phyloP scores from a whole-genome alignment of 1,139 yeast genomes.

The Diutina sp. region DNA sequence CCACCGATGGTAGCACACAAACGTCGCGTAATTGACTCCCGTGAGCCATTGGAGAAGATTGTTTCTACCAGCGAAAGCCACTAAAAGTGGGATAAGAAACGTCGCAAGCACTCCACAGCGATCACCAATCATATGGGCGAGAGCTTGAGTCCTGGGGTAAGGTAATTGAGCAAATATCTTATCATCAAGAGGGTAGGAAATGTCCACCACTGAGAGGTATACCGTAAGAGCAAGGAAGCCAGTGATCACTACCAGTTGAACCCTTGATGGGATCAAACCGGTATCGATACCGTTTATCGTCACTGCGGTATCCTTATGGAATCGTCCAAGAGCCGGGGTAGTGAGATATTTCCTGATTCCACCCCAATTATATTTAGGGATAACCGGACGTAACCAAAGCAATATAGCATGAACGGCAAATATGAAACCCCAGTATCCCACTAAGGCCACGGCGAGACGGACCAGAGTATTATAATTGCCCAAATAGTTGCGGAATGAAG shows the following conservation, averaged over 20 bases:
- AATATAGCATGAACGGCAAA: background rate
- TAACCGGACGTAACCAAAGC: background rate
- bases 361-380: background rate
- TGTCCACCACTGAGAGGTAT: background rate
- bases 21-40: conserved; percentile 24
- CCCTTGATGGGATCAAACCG: background rate
- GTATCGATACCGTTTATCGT: background rate
- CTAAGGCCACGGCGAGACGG: background rate
- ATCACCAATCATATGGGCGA: conserved; percentile 5
- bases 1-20: conserved; percentile 26
- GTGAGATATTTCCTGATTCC: background rate
- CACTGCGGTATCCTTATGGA: background rate
- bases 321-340: background rate
- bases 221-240: background rate
- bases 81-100: conserved; percentile 18
- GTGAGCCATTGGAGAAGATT: conserved; percentile 30
- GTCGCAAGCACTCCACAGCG: conserved; percentile 8
- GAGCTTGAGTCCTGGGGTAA: conserved; percentile 1
- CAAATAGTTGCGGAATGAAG: background rate
- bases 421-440: background rate
- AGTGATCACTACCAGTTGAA: background rate
- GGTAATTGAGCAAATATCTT: background rate
- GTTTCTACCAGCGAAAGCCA: conserved; percentile 30
- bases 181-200: background rate
- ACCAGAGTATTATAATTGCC: background rate